phyloP scores from a whole-genome alignment of 2,329 filamentous ascomycete species.

The Cryphonectria japonica region DNA sequence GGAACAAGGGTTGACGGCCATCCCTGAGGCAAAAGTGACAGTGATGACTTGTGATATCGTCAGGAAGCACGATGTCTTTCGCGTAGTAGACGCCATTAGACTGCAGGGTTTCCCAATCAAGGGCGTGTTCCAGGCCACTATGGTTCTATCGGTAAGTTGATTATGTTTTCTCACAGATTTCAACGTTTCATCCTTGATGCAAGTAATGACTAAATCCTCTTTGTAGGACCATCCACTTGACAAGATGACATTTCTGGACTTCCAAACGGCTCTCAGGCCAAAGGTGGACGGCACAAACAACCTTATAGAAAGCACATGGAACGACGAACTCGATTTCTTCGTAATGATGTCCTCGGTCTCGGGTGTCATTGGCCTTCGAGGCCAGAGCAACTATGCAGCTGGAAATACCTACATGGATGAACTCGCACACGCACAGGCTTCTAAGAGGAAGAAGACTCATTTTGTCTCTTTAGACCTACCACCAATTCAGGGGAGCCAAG shows the following conservation, averaged over 20 bases:
- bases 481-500: background rate
- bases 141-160: conserved; percentile 40
- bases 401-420: conserved; percentile 40
- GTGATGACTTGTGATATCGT: conserved; percentile 42
- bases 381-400: conserved; percentile 42
- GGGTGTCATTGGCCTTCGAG: conserved; percentile 35
- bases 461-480: background rate
- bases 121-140: conserved; percentile 48
- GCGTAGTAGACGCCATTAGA: conserved; percentile 9
- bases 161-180: background rate
- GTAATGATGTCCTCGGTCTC: conserved; percentile 41
- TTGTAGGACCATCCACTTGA: background rate
- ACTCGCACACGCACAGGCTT: background rate
- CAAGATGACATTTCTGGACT: background rate
- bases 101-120: conserved; percentile 38
- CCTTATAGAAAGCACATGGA: conserved; percentile 26
- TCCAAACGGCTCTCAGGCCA: conserved; percentile 14
- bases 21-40: conserved; percentile 29
- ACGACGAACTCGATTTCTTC: conserved; percentile 43
- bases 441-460: background rate
- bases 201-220: background rate
- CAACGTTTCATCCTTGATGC: background rate
- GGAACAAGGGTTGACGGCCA: conserved; percentile 18
- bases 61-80: conserved; percentile 27
- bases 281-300: conserved; percentile 31